Evolutionary conservation across 2,329 filamentous ascomycete genomes (phyloP), one percentile per base, ranked within the genome.

Genomic region (Fusarium devonianum): DNA sequence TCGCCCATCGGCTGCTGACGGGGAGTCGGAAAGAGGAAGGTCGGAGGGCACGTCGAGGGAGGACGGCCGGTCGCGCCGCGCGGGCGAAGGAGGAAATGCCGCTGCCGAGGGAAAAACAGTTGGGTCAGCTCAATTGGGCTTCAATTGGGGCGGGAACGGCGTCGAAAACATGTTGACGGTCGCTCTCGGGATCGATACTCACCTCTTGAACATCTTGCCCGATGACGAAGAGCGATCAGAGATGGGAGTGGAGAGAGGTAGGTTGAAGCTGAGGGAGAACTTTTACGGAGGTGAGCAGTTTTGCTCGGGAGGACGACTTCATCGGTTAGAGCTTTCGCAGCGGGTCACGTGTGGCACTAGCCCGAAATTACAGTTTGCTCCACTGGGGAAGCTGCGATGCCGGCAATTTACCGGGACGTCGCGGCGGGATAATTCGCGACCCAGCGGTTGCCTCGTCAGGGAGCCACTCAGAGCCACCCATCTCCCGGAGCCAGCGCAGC

Each of bases 171-270:
- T 50, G 52, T 43, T 58, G 65, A 68, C 69, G 64, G 41, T 62
- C 35, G 26, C 56, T 72, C 55, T 63, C 51, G 55, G 66, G 56
- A 49, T 59, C 53, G 55, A 46, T 69, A 83, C 85, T 77, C 77
- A 90, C 87, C 86, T 89, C 86, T 89, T 89, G 80, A 89, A 87
- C 87, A 90, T 90, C 85, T 82, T 89, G 81, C 76, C 76, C 80
- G 84, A 86, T 84, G 81, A 81, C 78, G 77, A 78, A 83, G 81
- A 83, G 82, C 81, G 79, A 79, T 81, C 76, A 73, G 73, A 75
- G 74, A 82, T 79, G 75, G 71, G 77, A 77, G 79, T 78, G 80
- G 78, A 81, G 78, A 78, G 75, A 75, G 75, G 77, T 79, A 77
- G 70, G 73, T 73, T 71, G 73, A 72, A 70, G 67, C 71, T 74